phyloP scores from a whole-genome alignment of 208 protist species.

The Trypanosoma rangeli region DNA sequence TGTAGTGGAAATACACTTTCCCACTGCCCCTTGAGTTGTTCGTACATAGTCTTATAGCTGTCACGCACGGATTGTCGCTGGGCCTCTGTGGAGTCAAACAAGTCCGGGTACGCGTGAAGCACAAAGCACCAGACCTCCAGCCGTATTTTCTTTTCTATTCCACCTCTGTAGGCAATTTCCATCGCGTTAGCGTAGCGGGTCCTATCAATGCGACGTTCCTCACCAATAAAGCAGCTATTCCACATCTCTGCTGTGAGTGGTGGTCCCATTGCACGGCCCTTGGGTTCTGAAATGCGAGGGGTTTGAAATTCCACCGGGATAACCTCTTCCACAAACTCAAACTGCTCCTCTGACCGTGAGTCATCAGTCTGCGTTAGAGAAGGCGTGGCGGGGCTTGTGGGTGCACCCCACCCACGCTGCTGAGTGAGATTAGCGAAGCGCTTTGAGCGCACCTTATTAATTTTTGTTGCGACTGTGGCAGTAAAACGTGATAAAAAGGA shows the following conservation, averaged over 20 bases:
- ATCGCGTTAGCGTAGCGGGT: conserved; percentile 20
- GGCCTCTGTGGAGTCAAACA: conserved; percentile 22
- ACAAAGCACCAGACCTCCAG: conserved; percentile 81
- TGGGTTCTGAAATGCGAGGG: conserved; percentile 11
- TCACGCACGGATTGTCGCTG: conserved; percentile 34
- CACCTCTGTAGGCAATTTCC: conserved; percentile 37
- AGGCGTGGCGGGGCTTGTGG: neutral
- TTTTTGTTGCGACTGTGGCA: conserved; percentile 13
- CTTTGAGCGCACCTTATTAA: conserved; percentile 1
- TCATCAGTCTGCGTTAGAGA: neutral
- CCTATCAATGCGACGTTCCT: conserved; percentile 29
- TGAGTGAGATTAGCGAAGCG: neutral
- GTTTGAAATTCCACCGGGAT: conserved; percentile 27
- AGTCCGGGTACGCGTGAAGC: conserved; percentile 50
- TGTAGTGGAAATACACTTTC: conserved; percentile 67
- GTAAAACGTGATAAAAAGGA: neutral
- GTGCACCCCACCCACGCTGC: neutral
- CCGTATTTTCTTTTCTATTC: conserved; percentile 44
- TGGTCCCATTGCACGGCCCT: conserved; percentile 13
- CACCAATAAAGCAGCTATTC: conserved; percentile 28
- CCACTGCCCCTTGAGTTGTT: conserved; percentile 71
- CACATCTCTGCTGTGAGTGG: conserved; percentile 36
- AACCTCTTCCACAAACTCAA: conserved; percentile 26
- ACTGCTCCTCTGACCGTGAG: conserved; percentile 8
- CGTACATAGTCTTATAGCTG: conserved; percentile 52